Evolutionary conservation across 768 basidiomycete species (phyloP).

Genomic region (Mycena vitilis): DNA sequence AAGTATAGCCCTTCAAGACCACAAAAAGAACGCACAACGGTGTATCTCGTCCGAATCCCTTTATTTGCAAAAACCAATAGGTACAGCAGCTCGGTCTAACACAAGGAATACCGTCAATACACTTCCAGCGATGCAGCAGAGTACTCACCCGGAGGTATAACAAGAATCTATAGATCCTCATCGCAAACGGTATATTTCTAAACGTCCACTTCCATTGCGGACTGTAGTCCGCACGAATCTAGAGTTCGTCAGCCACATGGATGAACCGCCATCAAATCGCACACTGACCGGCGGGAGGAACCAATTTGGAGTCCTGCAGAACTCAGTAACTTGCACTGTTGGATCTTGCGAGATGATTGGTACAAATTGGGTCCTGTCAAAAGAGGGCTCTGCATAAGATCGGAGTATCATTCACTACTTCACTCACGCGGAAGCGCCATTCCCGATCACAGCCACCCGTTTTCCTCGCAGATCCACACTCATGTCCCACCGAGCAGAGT

Average conservation of each 20-base stretch:
- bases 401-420: background rate
- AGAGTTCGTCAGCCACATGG: background rate
- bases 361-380: slow-evolving; percentile 66
- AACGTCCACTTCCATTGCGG: slow-evolving; percentile 54
- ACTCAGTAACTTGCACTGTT: slow-evolving; percentile 56
- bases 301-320: slow-evolving; percentile 58
- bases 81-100: slow-evolving; percentile 29
- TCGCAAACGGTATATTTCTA: slow-evolving; percentile 52
- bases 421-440: slow-evolving; percentile 65
- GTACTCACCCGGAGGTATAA: slow-evolving; percentile 34
- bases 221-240: slow-evolving; percentile 45
- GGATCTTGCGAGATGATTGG: slow-evolving; percentile 64
- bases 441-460: slow-evolving; percentile 70
- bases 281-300: slow-evolving; percentile 60
- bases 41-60: slow-evolving; percentile 27
- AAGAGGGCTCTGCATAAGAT: background rate
- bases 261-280: background rate
- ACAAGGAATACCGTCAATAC: background rate
- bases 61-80: slow-evolving; percentile 13
- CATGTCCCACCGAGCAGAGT: slow-evolving; percentile 63
- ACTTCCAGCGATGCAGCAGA: background rate
- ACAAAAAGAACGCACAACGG: background rate
- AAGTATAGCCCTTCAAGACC: background rate
- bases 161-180: slow-evolving; percentile 44
- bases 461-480: slow-evolving; percentile 56